Base-by-base conservation (phyloP, 129 eudicot genomes). In the Helianthus annuus region DNA sequence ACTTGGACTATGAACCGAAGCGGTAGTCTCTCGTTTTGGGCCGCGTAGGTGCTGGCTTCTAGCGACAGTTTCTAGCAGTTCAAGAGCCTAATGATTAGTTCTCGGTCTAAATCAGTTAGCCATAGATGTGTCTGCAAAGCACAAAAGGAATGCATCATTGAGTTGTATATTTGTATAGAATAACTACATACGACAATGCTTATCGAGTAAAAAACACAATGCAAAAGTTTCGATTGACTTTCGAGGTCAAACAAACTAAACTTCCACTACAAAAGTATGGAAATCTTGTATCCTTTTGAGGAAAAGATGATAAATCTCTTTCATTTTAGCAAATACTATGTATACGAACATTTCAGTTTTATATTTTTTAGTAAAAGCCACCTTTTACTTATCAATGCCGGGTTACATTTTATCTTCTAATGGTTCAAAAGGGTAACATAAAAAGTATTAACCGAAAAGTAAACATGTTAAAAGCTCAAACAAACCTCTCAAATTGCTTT, bases 1-100 rank as follows among this genome's bases (percentile, higher is more conserved):
- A n/a, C n/a, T n/a, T n/a, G n/a, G n/a, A n/a, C n/a, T n/a, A n/a
- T n/a, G n/a, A n/a, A n/a, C n/a, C n/a, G n/a, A n/a, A n/a, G n/a
- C n/a, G n/a, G n/a, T n/a, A n/a, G n/a, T 71, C 89, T 82, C 86
- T 89, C 96, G 40, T 89, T 89, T 54, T 86, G 92, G 42, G 96
- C 92, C 32, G 90, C 96, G 1, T 89, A 89, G 6, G 86, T 84
- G 84, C 86, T 76, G 24, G 96, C 96, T 76, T 89, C 88, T 9
- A 86, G 54, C 7, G 96, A 86, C 16, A 90, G 85, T 79, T 87
- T 90, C 75, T 87, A 88, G 62, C 84, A 87, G 70, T 87, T 83
- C 86, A 87, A 87, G 36, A 90, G 79, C 54, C 88, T 80, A 85
- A 92, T 84, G 34, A 89, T 76, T 64, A 78, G 88, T 32, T 84